Evolutionary conservation across 306 rosid species (phyloP).

Genomic region (Cucurbita moschata): DNA sequence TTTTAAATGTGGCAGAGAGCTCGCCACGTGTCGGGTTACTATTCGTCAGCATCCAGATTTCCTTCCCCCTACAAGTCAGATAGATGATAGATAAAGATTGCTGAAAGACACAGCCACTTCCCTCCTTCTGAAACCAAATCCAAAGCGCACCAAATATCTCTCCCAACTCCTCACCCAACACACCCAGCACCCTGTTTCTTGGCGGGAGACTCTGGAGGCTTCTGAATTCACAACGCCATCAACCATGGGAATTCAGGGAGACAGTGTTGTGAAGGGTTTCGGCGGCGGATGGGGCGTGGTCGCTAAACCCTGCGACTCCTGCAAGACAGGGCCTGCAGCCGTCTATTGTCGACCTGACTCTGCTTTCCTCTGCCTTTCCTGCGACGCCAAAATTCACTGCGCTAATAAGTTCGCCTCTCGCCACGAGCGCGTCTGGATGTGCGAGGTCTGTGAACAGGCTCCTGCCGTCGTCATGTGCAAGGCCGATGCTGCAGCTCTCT

Average conservation of each 20-base stretch:
- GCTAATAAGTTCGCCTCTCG: slow-evolving; percentile 44
- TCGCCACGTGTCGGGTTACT: background rate
- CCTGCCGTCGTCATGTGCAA: slow-evolving; percentile 88
- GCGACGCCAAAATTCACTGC: slow-evolving; percentile 64
- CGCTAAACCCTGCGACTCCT: slow-evolving; percentile 63
- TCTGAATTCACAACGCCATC: background rate
- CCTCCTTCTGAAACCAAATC: background rate
- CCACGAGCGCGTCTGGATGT: slow-evolving; percentile 89
- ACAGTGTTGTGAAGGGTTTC: slow-evolving; percentile 20
- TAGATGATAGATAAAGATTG: slow-evolving; percentile 6
- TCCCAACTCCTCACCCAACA: background rate
- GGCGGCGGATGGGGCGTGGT: slow-evolving; percentile 30
- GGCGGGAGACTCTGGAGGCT: background rate
- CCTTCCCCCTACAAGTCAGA: background rate
- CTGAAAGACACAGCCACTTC: background rate
- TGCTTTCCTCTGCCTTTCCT: slow-evolving; percentile 61
- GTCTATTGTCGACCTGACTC: slow-evolving; percentile 61
- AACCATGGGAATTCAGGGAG: slow-evolving; percentile 40
- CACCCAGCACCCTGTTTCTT: background rate
- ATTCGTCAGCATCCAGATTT: slow-evolving; percentile 4
- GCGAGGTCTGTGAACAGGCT: slow-evolving; percentile 92
- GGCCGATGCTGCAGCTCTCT: slow-evolving; percentile 91
- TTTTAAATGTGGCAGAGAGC: background rate
- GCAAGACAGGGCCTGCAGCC: slow-evolving; percentile 41
- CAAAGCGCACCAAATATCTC: background rate